These are phyloP conservation scores for Fusarium miscanthi DNA, from an alignment of 2,329 filamentous ascomycete species.

Conservation along the genomic window DNA sequence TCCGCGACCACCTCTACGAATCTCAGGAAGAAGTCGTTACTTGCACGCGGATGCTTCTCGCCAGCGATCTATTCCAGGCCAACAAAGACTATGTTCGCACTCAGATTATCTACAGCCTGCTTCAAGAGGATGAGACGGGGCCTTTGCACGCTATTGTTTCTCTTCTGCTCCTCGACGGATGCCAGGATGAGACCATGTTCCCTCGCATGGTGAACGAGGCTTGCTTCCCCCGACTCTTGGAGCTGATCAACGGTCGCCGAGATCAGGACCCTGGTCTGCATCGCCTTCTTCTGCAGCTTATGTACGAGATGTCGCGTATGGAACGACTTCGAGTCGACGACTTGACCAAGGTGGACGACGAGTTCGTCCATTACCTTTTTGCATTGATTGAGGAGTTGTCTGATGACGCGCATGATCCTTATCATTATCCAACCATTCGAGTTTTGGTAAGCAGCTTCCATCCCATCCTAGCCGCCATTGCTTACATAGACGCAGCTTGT, in stretches of 20 bases:
- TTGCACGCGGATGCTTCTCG: conserved; percentile 82
- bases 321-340: conserved; percentile 83
- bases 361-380: conserved; percentile 86
- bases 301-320: conserved; percentile 97
- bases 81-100: conserved; percentile 89
- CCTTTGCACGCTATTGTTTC: conserved; percentile 85
- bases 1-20: conserved; percentile 79
- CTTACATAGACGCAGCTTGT: conserved; percentile 72
- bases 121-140: conserved; percentile 86
- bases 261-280: conserved; percentile 79
- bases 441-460: conserved; percentile 74
- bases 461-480: background rate
- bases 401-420: conserved; percentile 89
- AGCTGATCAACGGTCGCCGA: conserved; percentile 76
- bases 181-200: conserved; percentile 80
- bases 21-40: conserved; percentile 82
- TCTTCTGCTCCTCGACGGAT: conserved; percentile 88
- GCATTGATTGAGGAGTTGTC: conserved; percentile 88
- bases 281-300: conserved; percentile 82
- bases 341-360: conserved; percentile 79
- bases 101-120: conserved; percentile 90
- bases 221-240: conserved; percentile 84
- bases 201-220: conserved; percentile 88
- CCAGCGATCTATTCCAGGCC: conserved; percentile 77
- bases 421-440: conserved; percentile 94